Percentiles rank a stretch among this genome's conserved stretches.
Conservation (phyloP, 1,284 basidiomycete genomes). For the Tilletiopsis washingtonensis region DNA sequence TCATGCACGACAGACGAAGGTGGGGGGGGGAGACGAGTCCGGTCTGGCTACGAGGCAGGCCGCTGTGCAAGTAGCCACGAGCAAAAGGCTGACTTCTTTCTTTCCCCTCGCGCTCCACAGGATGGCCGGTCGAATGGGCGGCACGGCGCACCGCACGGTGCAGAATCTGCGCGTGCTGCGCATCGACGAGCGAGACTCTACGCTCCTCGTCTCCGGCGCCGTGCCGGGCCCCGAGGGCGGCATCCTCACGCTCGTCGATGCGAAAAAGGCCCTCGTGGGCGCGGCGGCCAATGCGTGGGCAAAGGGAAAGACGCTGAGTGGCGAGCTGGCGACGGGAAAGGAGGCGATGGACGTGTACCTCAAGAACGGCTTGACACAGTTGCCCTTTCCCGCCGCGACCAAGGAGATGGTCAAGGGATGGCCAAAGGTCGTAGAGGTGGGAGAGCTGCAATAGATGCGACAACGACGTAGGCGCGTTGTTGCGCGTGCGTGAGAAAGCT, state of each 20-base stretch:
- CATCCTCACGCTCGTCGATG: slow-evolving; percentile 47
- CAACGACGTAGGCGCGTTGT: too few relatives aligned
- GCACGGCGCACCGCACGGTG: slow-evolving; percentile 50
- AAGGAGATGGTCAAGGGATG: slow-evolving; percentile 62
- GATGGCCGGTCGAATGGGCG: slow-evolving; percentile 93
- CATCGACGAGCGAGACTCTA: slow-evolving; percentile 57
- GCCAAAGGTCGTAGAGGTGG: slow-evolving; percentile 41
- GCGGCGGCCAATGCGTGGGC: slow-evolving; percentile 37
- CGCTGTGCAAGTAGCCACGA: too few relatives aligned
- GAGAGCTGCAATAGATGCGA: too few relatives aligned
- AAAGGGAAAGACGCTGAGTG: slow-evolving; percentile 21
- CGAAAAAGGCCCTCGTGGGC: slow-evolving; percentile 36
- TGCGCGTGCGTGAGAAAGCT: too few relatives aligned
- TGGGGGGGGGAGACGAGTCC: too few relatives aligned
- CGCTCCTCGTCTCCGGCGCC: slow-evolving; percentile 66
- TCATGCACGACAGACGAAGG: too few relatives aligned
- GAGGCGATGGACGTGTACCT: slow-evolving; percentile 66
- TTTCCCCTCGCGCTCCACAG: neutral
- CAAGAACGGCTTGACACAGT: slow-evolving; percentile 67
- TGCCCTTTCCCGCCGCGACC: slow-evolving; percentile 90
- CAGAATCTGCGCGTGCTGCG: slow-evolving; percentile 86
- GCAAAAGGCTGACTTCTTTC: too few relatives aligned
- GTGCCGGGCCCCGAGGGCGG: slow-evolving; percentile 55
- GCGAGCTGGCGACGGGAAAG: slow-evolving; percentile 40
- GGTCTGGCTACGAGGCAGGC: too few relatives aligned